Evolutionary conservation across 2,329 filamentous ascomycete genomes (phyloP), one percentile per base, ranked within the genome.

Genomic region (Fusarium sp.): DNA sequence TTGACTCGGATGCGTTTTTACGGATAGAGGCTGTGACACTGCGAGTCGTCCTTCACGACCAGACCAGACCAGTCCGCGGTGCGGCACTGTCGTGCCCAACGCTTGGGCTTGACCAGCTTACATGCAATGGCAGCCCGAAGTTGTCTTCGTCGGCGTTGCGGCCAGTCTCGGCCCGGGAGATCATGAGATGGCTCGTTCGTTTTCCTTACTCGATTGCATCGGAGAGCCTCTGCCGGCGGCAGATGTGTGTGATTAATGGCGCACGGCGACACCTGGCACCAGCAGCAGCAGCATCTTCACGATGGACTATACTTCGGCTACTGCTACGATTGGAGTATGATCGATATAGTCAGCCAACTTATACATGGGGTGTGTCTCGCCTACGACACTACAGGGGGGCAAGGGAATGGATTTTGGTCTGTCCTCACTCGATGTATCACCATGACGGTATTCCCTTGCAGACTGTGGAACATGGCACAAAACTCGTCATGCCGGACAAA

Each of bases 41-140:
- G 56, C 31, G 42, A 50, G 47, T 42, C 38, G 22, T 40, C 22
- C 50, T 65, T 29, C 35, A 24, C 29, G 34, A 35, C 34, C 34
- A 35, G 47, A 6, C 24, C 29, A 45, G 47, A 6, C 24, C 47
- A 52, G 47, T 54, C 50, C 18, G 50, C 27, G 18, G 50, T 54
- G 50, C 50, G 27, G 27, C 18, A 34, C 50, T 13, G 18, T 54
- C 50, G 27, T 54, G 27, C 50, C 50, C 50, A 54, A 34, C 50
- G 50, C 27, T 20, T 54, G 47, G 27, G 47, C 47, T 20, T 29
- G 47, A n/a, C 47, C 38, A 50, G 54, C 47, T 56, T 42, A 63
- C 68, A 37, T 58, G 37, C 61, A 57, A 38, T 57, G 50, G 40
- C 62, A 67, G 20, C 61, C 58, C 70, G 70, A 64, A 64, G 56